phyloP scores from a whole-genome alignment of 805 yeast genomes.

The Sugiyamaella americana region DNA sequence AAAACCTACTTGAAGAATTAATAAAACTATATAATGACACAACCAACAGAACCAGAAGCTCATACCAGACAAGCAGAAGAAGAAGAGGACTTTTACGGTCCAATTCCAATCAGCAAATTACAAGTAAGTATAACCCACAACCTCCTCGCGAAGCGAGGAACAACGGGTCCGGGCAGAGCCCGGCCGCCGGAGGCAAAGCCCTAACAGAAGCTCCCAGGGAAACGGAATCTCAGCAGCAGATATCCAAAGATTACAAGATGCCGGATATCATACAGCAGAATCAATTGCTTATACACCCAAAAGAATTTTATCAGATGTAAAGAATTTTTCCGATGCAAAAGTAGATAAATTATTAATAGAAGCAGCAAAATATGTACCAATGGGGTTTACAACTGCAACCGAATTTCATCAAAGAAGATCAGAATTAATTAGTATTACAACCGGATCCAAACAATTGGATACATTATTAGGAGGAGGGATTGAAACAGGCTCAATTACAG shows the following conservation, averaged over 20 bases:
- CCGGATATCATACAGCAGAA: slow-evolving; percentile 85
- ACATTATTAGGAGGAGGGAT: slow-evolving; percentile 93
- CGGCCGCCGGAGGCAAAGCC: background rate
- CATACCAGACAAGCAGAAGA: slow-evolving; percentile 5
- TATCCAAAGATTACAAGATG: slow-evolving; percentile 69
- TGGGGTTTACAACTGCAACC: slow-evolving; percentile 97
- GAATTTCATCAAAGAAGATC: slow-evolving; percentile 87
- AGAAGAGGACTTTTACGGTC: slow-evolving; percentile 13
- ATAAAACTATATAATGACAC: too few relatives aligned
- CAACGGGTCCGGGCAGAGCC: background rate
- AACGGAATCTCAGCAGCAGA: slow-evolving; percentile 82
- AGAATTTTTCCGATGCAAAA: slow-evolving; percentile 93
- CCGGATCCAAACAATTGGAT: slow-evolving; percentile 92
- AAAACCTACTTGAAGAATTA: too few relatives aligned
- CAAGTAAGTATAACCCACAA: slow-evolving; percentile 1
- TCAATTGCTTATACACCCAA: slow-evolving; percentile 91
- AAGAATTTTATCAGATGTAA: slow-evolving; percentile 65
- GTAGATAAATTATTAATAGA: slow-evolving; percentile 80
- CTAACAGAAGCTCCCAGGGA: slow-evolving; percentile 7
- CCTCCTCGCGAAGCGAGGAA: background rate
- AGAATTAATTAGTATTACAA: slow-evolving; percentile 85
- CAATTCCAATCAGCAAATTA: slow-evolving; percentile 12
- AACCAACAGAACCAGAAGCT: background rate
- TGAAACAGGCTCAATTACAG: slow-evolving; percentile 96
- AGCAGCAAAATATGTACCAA: slow-evolving; percentile 81